These are phyloP conservation scores for Sporothrix protearum DNA, from an alignment of 2,329 filamentous ascomycete genomes.

Conservation along the genomic window DNA sequence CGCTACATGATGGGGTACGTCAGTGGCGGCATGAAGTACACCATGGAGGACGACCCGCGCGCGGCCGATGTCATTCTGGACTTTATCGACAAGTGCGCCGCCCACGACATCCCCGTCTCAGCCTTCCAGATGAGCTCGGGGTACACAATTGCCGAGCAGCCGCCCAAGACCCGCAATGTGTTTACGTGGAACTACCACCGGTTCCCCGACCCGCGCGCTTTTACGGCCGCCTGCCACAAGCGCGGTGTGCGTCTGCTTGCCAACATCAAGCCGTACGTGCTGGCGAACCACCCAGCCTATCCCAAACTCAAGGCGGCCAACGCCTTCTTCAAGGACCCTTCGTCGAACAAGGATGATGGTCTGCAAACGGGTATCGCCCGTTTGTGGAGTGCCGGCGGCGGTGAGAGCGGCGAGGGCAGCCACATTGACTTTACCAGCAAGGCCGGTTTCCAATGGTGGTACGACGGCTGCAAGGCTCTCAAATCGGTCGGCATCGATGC, in stretches of 20 bases:
- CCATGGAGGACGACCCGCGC: constrained; percentile 47
- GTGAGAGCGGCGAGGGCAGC: constrained; percentile 64
- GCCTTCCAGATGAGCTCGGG: constrained; percentile 71
- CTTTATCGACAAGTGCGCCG: constrained; percentile 58
- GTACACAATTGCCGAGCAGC: constrained; percentile 63
- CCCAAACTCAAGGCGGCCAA: constrained; percentile 54
- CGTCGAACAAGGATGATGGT: neutral
- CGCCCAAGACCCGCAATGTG: constrained; percentile 66
- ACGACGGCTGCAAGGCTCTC: constrained; percentile 60
- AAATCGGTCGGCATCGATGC: constrained; percentile 63
- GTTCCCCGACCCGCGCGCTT: constrained; percentile 65
- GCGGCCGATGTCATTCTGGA: constrained; percentile 58
- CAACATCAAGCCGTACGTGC: constrained; percentile 70
- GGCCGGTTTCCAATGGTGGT: constrained; percentile 68
- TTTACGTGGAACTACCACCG: constrained; percentile 69
- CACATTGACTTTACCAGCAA: constrained; percentile 71
- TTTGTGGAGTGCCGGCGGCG: constrained; percentile 70
- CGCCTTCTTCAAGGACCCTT: constrained; percentile 61
- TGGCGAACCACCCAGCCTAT: constrained; percentile 65
- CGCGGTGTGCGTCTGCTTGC: constrained; percentile 65
- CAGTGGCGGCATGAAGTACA: constrained; percentile 59
- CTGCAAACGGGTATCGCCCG: constrained; percentile 50
- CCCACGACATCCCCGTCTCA: constrained; percentile 66
- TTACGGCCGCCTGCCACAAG: constrained; percentile 58
- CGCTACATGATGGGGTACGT: constrained; percentile 72